Evolutionary conservation across 306 rosid species (phyloP).

Genomic region (Begonia fuchsioides): DNA sequence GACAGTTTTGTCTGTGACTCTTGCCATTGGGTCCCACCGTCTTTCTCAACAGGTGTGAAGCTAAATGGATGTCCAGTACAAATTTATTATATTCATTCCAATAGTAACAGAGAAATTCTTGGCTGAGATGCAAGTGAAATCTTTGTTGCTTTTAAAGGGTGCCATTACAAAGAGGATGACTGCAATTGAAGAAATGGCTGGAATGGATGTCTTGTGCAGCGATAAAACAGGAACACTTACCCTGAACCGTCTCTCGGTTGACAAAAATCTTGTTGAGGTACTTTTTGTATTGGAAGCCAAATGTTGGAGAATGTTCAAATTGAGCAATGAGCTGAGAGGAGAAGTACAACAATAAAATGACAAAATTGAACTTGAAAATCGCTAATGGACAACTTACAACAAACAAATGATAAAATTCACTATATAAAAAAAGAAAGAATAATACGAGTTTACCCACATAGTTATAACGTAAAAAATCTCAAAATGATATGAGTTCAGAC

Average conservation of each 20-base stretch:
- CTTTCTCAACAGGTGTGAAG: constrained; percentile 94
- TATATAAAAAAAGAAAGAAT: too few relatives aligned
- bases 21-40: constrained; percentile 80
- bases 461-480: too few relatives aligned
- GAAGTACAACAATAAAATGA: too few relatives aligned
- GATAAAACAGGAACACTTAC: constrained; percentile 92
- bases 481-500: too few relatives aligned
- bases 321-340: too few relatives aligned
- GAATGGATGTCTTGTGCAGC: constrained; percentile 88
- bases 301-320: too few relatives aligned
- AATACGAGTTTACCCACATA: too few relatives aligned
- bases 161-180: constrained; percentile 91
- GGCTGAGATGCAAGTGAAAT: neutral
- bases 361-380: too few relatives aligned
- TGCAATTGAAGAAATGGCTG: constrained; percentile 94
- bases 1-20: constrained; percentile 77
- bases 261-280: constrained; percentile 63
- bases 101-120: neutral
- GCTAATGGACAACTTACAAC: too few relatives aligned
- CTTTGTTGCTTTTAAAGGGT: constrained; percentile 30
- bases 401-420: too few relatives aligned
- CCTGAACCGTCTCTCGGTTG: constrained; percentile 69
- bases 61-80: too few relatives aligned
- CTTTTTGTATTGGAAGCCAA: neutral
- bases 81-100: too few relatives aligned